Evolutionary conservation across 345 rosid species (phyloP).

Genomic region (Microthlaspi erraticum): DNA sequence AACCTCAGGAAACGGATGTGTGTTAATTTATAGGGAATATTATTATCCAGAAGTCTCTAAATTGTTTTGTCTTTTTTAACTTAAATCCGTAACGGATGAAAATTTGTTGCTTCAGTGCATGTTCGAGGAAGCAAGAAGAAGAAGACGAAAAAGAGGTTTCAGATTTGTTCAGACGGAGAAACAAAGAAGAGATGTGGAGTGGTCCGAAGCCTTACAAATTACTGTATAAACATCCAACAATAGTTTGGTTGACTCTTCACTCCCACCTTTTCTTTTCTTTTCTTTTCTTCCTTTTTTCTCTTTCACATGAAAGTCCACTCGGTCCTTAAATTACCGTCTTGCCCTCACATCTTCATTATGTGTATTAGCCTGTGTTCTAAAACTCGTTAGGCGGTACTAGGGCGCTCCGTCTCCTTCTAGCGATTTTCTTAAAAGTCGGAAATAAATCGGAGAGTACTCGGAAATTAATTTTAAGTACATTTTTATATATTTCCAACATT

Average conservation of each 20-base stretch:
- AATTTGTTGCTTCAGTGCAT: conserved; percentile 24
- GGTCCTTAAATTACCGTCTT: not conserved
- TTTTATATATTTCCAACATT: too few relatives aligned
- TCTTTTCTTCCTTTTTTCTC: not conserved
- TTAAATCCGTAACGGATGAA: conserved; percentile 7
- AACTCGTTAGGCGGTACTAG: too few relatives aligned
- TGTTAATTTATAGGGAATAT: not conserved
- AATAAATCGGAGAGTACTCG: too few relatives aligned
- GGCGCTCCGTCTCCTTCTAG: too few relatives aligned
- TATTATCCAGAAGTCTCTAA: not conserved
- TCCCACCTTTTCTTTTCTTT: not conserved
- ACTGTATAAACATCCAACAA: conserved; percentile 55
- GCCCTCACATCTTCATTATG: conserved; percentile 26
- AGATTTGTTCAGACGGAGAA: conserved; percentile 42
- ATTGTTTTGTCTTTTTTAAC: not conserved
- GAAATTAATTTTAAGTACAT: too few relatives aligned
- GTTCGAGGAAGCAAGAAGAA: conserved; percentile 8
- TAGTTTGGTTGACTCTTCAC: conserved; percentile 70
- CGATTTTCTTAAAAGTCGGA: too few relatives aligned
- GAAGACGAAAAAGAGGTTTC: conserved; percentile 36
- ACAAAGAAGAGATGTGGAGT: conserved; percentile 59
- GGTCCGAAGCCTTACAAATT: conserved; percentile 74
- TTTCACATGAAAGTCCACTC: conserved; percentile 42
- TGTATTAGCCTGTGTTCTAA: too few relatives aligned
- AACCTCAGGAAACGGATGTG: not conserved